Conservation (phyloP, 2,329 filamentous ascomycete genomes). For the Corniculantispora saksenae region DNA sequence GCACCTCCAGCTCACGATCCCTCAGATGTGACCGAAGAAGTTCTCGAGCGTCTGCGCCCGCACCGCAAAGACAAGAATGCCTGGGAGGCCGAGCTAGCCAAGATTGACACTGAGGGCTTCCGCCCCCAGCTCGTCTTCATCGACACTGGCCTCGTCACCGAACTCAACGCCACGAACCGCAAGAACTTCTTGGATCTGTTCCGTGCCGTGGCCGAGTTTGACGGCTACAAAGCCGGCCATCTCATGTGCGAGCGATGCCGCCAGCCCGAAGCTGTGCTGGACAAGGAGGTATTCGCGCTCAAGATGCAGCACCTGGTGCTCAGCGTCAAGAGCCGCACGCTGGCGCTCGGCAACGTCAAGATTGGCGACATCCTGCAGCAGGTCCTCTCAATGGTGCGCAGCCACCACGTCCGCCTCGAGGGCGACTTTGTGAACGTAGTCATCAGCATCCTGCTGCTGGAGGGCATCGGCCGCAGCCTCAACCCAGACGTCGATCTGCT, state of each 20-base stretch:
- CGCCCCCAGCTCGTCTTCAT: conserved; percentile 95
- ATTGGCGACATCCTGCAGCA: conserved; percentile 93
- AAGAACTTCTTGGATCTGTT: conserved; percentile 93
- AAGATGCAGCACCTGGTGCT: conserved; percentile 97
- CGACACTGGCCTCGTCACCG: conserved; percentile 91
- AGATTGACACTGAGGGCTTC: conserved; percentile 85
- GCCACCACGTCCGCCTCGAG: conserved; percentile 90
- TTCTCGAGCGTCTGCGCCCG: conserved; percentile 77
- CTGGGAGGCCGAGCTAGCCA: conserved; percentile 73
- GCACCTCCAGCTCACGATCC: conserved; percentile 47
- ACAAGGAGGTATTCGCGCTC: conserved; percentile 86
- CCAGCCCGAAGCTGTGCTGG: conserved; percentile 85
- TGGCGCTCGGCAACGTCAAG: conserved; percentile 90
- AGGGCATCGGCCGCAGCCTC: conserved; percentile 87
- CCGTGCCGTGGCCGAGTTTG: conserved; percentile 92
- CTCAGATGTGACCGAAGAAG: conserved; percentile 82
- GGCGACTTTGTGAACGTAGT: conserved; percentile 99
- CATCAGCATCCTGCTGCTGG: conserved; percentile 86
- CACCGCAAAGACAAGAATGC: conserved; percentile 62
- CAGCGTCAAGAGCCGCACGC: conserved; percentile 83
- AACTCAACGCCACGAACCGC: conserved; percentile 84
- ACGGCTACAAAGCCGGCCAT: conserved; percentile 91
- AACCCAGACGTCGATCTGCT: conserved; percentile 88
- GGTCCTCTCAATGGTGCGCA: conserved; percentile 86
- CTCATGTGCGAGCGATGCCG: conserved; percentile 96